phyloP scores from a whole-genome alignment of 1,284 basidiomycete genomes.

The Puccinia coronata region DNA sequence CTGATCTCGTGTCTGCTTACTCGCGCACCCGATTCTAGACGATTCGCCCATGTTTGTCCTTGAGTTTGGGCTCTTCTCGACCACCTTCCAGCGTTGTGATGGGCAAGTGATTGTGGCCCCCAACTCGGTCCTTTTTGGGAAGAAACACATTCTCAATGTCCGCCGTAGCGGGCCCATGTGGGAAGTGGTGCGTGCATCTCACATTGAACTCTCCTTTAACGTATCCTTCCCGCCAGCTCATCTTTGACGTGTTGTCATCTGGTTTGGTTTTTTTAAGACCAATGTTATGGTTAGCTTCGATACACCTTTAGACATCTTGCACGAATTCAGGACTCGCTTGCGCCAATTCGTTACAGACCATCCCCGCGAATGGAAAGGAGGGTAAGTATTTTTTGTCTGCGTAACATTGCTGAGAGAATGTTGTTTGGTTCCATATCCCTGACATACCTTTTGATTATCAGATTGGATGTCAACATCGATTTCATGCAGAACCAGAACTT shows the following conservation, averaged over 20 bases:
- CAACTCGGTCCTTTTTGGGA: constrained; percentile 71
- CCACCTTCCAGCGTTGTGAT: constrained; percentile 74
- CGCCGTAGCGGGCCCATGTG: constrained; percentile 64
- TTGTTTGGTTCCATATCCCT: neutral
- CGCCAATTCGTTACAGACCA: constrained; percentile 69
- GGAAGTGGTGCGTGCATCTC: constrained; percentile 70
- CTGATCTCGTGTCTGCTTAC: neutral
- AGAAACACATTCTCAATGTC: constrained; percentile 71
- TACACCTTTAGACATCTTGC: constrained; percentile 62
- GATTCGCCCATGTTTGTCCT: constrained; percentile 69
- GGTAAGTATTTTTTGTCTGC: constrained; percentile 28
- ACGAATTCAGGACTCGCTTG: constrained; percentile 68
- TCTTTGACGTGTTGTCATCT: neutral
- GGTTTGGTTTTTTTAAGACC: constrained; percentile 15
- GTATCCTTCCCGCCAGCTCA: neutral
- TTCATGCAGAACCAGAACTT: constrained; percentile 56
- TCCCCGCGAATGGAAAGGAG: constrained; percentile 70
- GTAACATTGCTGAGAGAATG: neutral
- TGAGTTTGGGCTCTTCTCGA: constrained; percentile 79
- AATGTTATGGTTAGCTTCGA: constrained; percentile 56
- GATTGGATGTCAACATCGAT: constrained; percentile 58
- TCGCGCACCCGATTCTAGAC: constrained; percentile 67
- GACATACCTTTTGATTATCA: neutral
- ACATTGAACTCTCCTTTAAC: neutral
- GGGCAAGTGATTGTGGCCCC: constrained; percentile 77